A percentile compares a stretch with the other conserved stretches of the same genome.
These are phyloP conservation scores for Beauveria caledonica DNA, from an alignment of 2,329 filamentous ascomycete genomes.

Conservation along the genomic window DNA sequence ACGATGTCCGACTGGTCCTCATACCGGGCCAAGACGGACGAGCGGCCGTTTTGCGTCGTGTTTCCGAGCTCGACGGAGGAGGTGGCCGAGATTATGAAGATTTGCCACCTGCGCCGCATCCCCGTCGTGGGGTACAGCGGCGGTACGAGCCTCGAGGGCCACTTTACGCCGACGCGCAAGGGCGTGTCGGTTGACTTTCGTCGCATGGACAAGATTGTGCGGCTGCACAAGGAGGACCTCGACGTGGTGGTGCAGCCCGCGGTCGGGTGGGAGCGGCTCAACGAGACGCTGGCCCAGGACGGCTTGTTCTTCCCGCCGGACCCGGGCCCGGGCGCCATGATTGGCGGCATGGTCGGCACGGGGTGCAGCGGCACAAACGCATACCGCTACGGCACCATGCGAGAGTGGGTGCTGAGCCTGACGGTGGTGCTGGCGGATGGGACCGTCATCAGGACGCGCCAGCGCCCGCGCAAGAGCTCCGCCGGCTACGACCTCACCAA, in stretches of 20 bases:
- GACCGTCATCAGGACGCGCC: conserved; percentile 80
- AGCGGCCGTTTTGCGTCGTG: conserved; percentile 61
- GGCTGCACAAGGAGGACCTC: conserved; percentile 67
- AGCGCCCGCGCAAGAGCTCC: conserved; percentile 80
- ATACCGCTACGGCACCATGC: conserved; percentile 90
- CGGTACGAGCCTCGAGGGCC: conserved; percentile 82
- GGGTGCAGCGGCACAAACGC: conserved; percentile 74
- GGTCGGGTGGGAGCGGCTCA: conserved; percentile 79
- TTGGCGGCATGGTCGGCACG: conserved; percentile 80
- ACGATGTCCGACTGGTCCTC: conserved; percentile 56
- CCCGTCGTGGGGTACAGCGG: conserved; percentile 83
- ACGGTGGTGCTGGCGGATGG: conserved; percentile 88
- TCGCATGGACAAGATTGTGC: conserved; percentile 74
- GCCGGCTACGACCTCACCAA: conserved; percentile 89
- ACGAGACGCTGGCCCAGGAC: conserved; percentile 63
- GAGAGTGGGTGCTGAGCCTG: conserved; percentile 81
- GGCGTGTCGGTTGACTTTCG: conserved; percentile 82
- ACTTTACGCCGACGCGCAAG: conserved; percentile 74
- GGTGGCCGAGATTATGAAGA: conserved; percentile 78
- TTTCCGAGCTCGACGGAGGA: conserved; percentile 73
- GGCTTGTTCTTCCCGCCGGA: conserved; percentile 89
- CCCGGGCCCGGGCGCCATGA: conserved; percentile 84
- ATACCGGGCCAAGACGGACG: conserved; percentile 39
- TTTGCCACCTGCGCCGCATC: conserved; percentile 73
- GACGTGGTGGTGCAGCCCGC: conserved; percentile 73